Conservation (phyloP, 1,139 yeast species). For the Pichia norvegensis region DNA sequence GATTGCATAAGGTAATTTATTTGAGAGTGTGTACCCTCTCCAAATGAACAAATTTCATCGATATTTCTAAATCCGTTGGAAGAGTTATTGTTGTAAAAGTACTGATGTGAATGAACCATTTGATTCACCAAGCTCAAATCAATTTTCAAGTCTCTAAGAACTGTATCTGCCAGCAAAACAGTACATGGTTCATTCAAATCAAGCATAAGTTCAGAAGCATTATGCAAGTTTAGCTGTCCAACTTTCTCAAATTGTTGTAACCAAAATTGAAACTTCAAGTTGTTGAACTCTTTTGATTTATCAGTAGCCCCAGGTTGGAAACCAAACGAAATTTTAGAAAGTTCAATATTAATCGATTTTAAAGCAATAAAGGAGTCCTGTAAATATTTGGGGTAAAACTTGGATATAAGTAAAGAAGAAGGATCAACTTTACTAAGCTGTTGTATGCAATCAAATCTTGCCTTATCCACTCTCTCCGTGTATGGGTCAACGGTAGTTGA, state of each 20-base stretch:
- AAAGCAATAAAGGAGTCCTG: conserved; percentile 62
- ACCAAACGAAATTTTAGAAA: conserved; percentile 49
- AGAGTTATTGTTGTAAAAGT: conserved; percentile 39
- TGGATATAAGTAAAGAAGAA: conserved; percentile 58
- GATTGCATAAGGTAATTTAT: conserved; percentile 63
- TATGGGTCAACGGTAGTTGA: conserved; percentile 9
- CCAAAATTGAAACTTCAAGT: conserved; percentile 58
- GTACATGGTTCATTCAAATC: conserved; percentile 54
- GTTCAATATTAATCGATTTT: conserved; percentile 61
- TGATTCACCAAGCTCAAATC: conserved; percentile 51
- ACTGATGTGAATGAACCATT: conserved; percentile 53
- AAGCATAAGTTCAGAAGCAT: conserved; percentile 29
- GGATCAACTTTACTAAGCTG: conserved; percentile 43
- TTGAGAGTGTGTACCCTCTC: conserved; percentile 77
- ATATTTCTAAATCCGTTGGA: conserved; percentile 42
- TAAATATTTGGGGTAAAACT: conserved; percentile 62
- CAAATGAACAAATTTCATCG: conserved; percentile 63
- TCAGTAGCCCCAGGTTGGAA: conserved; percentile 16
- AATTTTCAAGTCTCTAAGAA: conserved; percentile 43
- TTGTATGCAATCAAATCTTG: conserved; percentile 39
- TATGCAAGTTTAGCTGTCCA: conserved; percentile 29
- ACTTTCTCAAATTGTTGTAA: conserved; percentile 42
- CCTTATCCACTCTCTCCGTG: conserved; percentile 27
- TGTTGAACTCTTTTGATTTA: conserved; percentile 33
- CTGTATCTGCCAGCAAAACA: conserved; percentile 44